These are phyloP conservation scores for Lepidium didymum DNA, from an alignment of 345 rosid species.

Conservation along the genomic window DNA sequence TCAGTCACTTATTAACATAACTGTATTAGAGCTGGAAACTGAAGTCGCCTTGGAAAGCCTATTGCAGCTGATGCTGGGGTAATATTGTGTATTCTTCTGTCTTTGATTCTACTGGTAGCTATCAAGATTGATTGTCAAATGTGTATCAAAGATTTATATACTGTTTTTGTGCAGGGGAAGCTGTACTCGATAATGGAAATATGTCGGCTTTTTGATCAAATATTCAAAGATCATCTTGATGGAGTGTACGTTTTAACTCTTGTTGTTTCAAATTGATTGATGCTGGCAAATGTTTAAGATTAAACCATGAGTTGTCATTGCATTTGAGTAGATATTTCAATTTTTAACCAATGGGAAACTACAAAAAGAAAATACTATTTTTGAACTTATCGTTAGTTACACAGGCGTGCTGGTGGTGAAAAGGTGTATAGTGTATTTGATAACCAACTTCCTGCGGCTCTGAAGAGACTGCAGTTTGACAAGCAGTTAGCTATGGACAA, in stretches of 20 bases:
- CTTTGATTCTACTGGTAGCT: background rate
- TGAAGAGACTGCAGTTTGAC: conserved; percentile 96
- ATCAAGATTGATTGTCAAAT: background rate
- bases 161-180: conserved; percentile 67
- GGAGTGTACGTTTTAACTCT: conserved; percentile 59
- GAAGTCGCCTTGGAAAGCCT: conserved; percentile 98
- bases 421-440: conserved; percentile 91
- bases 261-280: background rate
- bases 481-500: conserved; percentile 98
- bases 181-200: conserved; percentile 95
- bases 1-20: conserved; percentile 92
- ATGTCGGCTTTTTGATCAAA: conserved; percentile 91
- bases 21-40: conserved; percentile 71
- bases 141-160: background rate
- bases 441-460: conserved; percentile 98
- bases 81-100: conserved; percentile 30
- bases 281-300: background rate
- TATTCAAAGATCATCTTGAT: conserved; percentile 93
- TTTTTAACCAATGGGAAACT: background rate
- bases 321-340: background rate
- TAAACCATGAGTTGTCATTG: conserved; percentile 4
- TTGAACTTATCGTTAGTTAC: conserved; percentile 1
- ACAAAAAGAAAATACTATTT: background rate
- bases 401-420: conserved; percentile 97
- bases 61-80: conserved; percentile 98